Evolutionary conservation across 179 eudicot species (phyloP).

Genomic region (Nepenthes alata): DNA sequence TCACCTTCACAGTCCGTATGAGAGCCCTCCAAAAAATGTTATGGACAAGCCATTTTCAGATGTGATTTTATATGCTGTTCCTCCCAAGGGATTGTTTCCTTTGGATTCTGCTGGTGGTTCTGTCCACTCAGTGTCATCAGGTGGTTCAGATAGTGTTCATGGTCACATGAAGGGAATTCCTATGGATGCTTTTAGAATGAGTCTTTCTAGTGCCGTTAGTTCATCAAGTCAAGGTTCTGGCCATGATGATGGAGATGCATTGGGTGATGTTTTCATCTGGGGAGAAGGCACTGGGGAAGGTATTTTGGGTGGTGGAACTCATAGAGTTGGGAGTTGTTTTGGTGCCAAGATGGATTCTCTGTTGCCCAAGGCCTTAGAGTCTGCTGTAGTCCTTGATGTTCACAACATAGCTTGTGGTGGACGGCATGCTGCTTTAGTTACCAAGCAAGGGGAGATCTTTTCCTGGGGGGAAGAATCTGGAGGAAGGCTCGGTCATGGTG

Average conservation of each 20-base stretch:
- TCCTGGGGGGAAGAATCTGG: constrained; percentile 95
- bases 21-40: constrained; percentile 79
- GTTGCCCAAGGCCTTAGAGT: constrained; percentile 87
- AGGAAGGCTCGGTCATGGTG: constrained; percentile 97
- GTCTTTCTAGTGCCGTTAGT: constrained; percentile 97
- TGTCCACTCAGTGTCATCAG: constrained; percentile 78
- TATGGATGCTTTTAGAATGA: constrained; percentile 77
- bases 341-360: constrained; percentile 66
- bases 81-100: constrained; percentile 64
- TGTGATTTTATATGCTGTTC: constrained; percentile 52
- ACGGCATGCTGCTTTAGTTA: constrained; percentile 79
- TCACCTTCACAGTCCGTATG: constrained; percentile 80
- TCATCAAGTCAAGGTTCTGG: constrained; percentile 99
- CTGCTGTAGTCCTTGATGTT: constrained; percentile 92
- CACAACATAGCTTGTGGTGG: constrained; percentile 97
- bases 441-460: constrained; percentile 94
- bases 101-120: constrained; percentile 62
- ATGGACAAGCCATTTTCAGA: constrained; percentile 74
- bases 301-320: constrained; percentile 75
- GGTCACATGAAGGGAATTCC: constrained; percentile 67
- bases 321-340: constrained; percentile 37
- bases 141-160: constrained; percentile 70
- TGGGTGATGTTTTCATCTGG: constrained; percentile 97
- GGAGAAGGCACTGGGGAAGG: constrained; percentile 95
- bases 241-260: constrained; percentile 90